These are phyloP conservation scores for Phytopythium oedochilum DNA, from an alignment of 352 stramenopile species.

Conservation along the genomic window DNA sequence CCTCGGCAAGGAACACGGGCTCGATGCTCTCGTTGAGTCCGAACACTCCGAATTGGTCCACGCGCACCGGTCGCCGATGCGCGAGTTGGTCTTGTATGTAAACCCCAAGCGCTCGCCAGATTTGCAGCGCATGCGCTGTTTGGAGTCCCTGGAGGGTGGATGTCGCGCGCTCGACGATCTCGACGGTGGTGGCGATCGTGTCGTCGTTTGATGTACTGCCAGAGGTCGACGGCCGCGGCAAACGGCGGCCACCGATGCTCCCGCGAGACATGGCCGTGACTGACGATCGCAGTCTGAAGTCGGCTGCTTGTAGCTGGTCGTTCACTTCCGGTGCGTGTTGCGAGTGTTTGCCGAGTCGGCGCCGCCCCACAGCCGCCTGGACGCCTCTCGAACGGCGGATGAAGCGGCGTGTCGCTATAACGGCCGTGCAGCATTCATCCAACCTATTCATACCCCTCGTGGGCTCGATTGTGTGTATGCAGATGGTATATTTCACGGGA, in stretches of 20 bases:
- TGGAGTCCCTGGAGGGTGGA: constrained; percentile 26
- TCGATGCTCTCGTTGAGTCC: constrained; percentile 26
- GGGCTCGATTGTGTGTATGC: no score
- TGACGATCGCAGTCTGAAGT: not conserved
- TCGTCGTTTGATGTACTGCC: not conserved
- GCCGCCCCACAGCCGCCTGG: no score
- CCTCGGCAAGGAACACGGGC: constrained; percentile 33
- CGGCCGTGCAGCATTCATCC: not conserved
- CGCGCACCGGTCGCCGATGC: constrained; percentile 13
- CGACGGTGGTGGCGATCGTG: constrained; percentile 17
- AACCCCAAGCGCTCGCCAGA: constrained; percentile 35
- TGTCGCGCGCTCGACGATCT: constrained; percentile 39
- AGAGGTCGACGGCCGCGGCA: not conserved
- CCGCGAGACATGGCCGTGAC: not conserved
- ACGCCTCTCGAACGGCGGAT: no score
- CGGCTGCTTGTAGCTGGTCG: not conserved
- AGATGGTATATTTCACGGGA: no score
- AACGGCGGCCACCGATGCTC: not conserved
- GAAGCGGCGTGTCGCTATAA: not conserved
- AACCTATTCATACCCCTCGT: not conserved
- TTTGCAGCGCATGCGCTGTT: constrained; percentile 20
- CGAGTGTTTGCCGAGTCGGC: no score
- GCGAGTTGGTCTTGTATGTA: constrained; percentile 29
- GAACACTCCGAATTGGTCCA: constrained; percentile 38
- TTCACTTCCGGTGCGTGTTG: not conserved